These are phyloP conservation scores for Fistulinella cinereoalba DNA, from an alignment of 1,284 basidiomycete species.

Conservation along the genomic window DNA sequence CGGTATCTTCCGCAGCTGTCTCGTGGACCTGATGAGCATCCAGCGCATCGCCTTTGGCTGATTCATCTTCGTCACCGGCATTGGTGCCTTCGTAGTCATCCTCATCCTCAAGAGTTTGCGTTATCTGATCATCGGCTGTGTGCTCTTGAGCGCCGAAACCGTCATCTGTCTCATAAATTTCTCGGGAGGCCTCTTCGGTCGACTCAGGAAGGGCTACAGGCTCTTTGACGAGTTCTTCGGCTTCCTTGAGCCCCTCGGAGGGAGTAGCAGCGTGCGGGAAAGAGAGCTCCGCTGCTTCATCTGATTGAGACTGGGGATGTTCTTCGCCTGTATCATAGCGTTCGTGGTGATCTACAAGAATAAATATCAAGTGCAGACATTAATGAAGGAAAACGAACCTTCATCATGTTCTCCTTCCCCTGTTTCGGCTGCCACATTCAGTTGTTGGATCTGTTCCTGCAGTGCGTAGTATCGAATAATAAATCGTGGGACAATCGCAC, in stretches of 20 bases:
- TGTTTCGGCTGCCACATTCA: constrained; percentile 35
- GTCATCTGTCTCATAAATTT: constrained; percentile 6
- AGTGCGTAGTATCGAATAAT: constrained; percentile 63
- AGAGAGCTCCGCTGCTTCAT: not conserved
- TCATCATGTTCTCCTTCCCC: constrained; percentile 17
- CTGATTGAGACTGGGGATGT: constrained; percentile 4
- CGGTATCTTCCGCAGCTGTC: constrained; percentile 15
- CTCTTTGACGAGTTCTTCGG: constrained; percentile 17
- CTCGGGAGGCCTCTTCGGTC: constrained; percentile 3
- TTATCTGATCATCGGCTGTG: constrained; percentile 12
- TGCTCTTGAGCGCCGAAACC: constrained; percentile 3
- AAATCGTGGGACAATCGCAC: constrained; percentile 54
- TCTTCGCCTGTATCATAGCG: constrained; percentile 11
- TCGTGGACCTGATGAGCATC: constrained; percentile 35
- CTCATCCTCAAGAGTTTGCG: constrained; percentile 22
- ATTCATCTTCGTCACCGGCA: constrained; percentile 20
- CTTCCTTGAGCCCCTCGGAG: constrained; percentile 5
- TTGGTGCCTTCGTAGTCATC: constrained; percentile 21
- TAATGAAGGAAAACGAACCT: constrained; percentile 14
- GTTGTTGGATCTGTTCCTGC: constrained; percentile 53
- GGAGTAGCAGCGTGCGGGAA: not conserved
- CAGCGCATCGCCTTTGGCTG: constrained; percentile 19
- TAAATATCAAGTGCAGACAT: not conserved
- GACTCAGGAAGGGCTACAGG: constrained; percentile 3
- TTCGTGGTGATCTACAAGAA: constrained; percentile 13